Evolutionary conservation across 345 rosid genomes (phyloP), one percentile per base, ranked within the genome.

Genomic region (Aquilaria malaccensis): DNA sequence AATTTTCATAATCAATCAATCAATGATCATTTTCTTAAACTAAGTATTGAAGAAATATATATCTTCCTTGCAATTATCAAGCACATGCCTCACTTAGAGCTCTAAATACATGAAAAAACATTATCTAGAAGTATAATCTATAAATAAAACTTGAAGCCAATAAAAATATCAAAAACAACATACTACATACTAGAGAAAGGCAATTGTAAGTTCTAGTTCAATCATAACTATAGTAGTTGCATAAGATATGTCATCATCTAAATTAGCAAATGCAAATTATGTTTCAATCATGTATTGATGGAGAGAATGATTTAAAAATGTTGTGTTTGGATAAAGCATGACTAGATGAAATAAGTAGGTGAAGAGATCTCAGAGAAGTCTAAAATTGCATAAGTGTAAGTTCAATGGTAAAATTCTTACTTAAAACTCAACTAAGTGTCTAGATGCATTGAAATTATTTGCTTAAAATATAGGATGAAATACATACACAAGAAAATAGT

Each of bases 181-280:
- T 94, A 94, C 99, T 80, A 86, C 97, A 62, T 90, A 90, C 96
- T 94, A 97, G 95, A 94, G 99, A 87, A 87, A 94, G 79, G 99
- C 97, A 22, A 22, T 22, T 22, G 22, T 22, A 22, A 22, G 22
- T 22, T 22, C 22, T 22, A 22, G 22, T 22, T 22, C 22, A 22
- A 22, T 22, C 22, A 22, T 22, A 22, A 22, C 22, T 22, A 22
- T 22, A 22, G 22, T 1, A 55, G 97, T 74, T 67, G 99, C 97
- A 73, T 97, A 94, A 43, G 97, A 95, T 97, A 90, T 90, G 85
- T 90, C 97, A 73, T 90, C 99, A 66, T 86, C 69, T 69, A 94
- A 83, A 79, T 94, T 89, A 59, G 99, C 99, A 82, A 88, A 90
- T 74, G 97, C 99, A 60, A 94, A 91, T 73, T 94, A 97, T 32